Evolutionary conservation across 768 basidiomycete species (phyloP), one percentile per base, ranked within the genome.

Genomic region (Termitomyces sp.): DNA sequence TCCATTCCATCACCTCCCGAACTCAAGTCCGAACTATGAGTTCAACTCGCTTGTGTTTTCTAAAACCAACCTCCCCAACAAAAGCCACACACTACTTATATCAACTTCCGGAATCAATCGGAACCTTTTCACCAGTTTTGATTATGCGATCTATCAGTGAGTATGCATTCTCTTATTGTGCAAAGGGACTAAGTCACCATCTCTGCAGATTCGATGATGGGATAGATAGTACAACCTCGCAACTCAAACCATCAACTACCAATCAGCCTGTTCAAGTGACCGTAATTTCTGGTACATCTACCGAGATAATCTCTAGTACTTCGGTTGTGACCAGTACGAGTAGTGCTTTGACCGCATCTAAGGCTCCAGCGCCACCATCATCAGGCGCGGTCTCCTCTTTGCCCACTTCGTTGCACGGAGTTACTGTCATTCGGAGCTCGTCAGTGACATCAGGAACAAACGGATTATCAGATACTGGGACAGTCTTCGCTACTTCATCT

Each of bases 61-160:
- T 0, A 42, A 60, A n/a, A 61, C 54, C 6, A 65, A 65, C 31
- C 63, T 77, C 13, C 36, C 58, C 16, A 73, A 74, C 55, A 44
- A 46, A 1, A 55, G 66, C 9, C 74, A 76, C 51, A 65, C 63
- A 6, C 60, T 76, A 5, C 47, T 67, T 3, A 71, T 77, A 55
- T 66, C 68, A 1, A 73, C 72, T 3, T 65, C 69, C 10, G 73
- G 70, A 9, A 47, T 67, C 2, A 55, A 68, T 46, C 57, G 62
- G 14, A 51, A 67, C 42, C 62, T 72, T n/a, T 77, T 67, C 53
- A 64, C 75, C 26, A 73, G 68, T 53, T 77, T 77, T 61, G 75
- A 77, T 59, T 75, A 74, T 65, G 75, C 73, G 8, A 67, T 71
- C 20, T 77, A 77, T 62, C 74, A 73, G 76, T 62, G 74, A 72